These are phyloP conservation scores for Boletus subcaerulescens DNA, from an alignment of 768 basidiomycete genomes.

Conservation along the genomic window DNA sequence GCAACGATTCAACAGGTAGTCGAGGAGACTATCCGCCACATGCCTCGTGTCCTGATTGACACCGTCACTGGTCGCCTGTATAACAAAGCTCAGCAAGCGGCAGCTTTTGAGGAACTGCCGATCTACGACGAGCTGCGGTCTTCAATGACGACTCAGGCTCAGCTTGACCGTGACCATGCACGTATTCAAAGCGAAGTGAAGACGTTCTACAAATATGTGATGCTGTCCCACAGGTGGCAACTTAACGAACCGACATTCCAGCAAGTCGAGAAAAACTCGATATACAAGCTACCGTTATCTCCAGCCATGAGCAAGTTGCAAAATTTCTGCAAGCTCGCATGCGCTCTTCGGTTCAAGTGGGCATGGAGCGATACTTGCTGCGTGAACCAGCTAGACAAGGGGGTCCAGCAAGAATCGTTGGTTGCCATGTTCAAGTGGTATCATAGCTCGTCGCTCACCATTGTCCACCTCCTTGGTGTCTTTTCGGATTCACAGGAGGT, in stretches of 20 bases:
- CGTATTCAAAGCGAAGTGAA: neutral
- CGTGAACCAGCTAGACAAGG: neutral
- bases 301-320: too few species aligned
- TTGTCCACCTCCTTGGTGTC: constrained; percentile 6
- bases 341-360: neutral
- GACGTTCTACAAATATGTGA: constrained; percentile 2
- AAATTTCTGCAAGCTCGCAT: too few species aligned
- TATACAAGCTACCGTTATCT: too few species aligned
- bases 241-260: too few species aligned
- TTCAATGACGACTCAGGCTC: neutral
- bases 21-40: neutral
- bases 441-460: neutral
- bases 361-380: constrained; percentile 14
- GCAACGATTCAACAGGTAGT: neutral
- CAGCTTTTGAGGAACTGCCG: constrained; percentile 2
- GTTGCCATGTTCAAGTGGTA: constrained; percentile 16
- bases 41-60: constrained; percentile 5
- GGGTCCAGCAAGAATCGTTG: constrained; percentile 1
- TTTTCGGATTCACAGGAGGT: neutral
- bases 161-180: neutral
- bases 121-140: constrained; percentile 2
- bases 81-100: neutral
- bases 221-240: constrained; percentile 6
- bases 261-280: too few species aligned
- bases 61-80: neutral